phyloP scores from a whole-genome alignment of 371 early-diverging fungal genomes.

The Mortierella sp. region DNA sequence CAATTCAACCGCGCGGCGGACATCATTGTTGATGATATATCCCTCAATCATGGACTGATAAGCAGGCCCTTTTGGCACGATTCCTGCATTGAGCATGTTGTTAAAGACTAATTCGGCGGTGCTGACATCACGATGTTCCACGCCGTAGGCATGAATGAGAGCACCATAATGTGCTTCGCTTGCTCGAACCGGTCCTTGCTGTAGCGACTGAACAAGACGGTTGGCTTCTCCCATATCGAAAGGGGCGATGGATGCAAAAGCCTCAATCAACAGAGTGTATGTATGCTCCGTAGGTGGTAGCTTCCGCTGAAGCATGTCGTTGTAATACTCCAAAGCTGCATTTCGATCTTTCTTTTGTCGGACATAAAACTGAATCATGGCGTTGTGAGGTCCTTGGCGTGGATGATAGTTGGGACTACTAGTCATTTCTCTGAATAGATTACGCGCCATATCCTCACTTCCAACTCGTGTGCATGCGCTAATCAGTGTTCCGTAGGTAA shows the following conservation, averaged over 20 bases:
- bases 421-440: constrained; percentile 67
- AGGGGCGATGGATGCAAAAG: constrained; percentile 70
- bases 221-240: constrained; percentile 72
- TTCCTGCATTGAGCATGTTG: constrained; percentile 60
- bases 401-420: constrained; percentile 63
- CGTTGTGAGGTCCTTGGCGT: constrained; percentile 70
- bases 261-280: constrained; percentile 69
- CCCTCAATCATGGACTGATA: constrained; percentile 71
- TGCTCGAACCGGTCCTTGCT: constrained; percentile 61
- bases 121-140: constrained; percentile 66
- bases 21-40: constrained; percentile 63
- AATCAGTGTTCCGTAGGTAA: constrained; percentile 73
- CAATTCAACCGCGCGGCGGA: constrained; percentile 61
- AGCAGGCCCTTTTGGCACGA: constrained; percentile 63
- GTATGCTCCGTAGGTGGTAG: constrained; percentile 69
- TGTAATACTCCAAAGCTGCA: constrained; percentile 67
- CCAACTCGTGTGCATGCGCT: constrained; percentile 70
- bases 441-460: constrained; percentile 64
- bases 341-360: constrained; percentile 68
- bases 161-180: constrained; percentile 68
- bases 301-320: constrained; percentile 58
- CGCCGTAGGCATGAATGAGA: constrained; percentile 71
- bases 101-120: constrained; percentile 66
- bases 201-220: constrained; percentile 64
- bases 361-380: constrained; percentile 75